Evolutionary conservation across 202 grass and related monocot genomes (phyloP).

Genomic region (Brachypodium distachyon): DNA sequence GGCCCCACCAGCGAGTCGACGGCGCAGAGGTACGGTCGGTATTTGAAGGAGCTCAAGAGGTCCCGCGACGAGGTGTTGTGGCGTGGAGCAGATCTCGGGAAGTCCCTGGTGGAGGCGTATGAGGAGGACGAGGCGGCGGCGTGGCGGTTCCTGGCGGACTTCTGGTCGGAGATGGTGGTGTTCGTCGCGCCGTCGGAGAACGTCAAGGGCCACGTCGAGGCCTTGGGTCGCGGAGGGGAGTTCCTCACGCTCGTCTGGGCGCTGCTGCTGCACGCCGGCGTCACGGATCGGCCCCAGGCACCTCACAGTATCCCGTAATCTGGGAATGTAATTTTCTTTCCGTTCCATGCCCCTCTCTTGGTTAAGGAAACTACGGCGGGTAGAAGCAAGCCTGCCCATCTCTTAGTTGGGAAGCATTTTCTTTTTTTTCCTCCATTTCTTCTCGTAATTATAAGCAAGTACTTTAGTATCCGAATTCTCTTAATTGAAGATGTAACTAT

Average conservation of each 20-base stretch:
- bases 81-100: conserved; percentile 1
- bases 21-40: not conserved
- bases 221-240: conserved; percentile 24
- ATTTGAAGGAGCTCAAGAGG: not conserved
- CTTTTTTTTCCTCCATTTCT: too few species aligned
- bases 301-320: not conserved
- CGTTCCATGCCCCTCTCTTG: too few species aligned
- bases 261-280: conserved; percentile 19
- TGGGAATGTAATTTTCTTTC: not conserved
- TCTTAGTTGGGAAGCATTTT: too few species aligned
- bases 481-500: too few species aligned
- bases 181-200: conserved; percentile 15
- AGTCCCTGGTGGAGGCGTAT: not conserved
- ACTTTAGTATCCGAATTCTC: too few species aligned
- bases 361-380: too few species aligned
- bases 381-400: too few species aligned
- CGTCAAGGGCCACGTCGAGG: conserved; percentile 17
- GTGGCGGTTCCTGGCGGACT: conserved; percentile 7
- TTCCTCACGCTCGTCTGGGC: conserved; percentile 27
- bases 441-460: too few species aligned
- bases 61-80: not conserved
- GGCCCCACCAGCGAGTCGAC: not conserved
- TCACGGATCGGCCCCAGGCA: not conserved
- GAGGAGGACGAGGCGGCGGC: not conserved
- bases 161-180: conserved; percentile 29